Evolutionary conservation across 768 basidiomycete species (phyloP), one percentile per base, ranked within the genome.

Genomic region (Mycena venus): DNA sequence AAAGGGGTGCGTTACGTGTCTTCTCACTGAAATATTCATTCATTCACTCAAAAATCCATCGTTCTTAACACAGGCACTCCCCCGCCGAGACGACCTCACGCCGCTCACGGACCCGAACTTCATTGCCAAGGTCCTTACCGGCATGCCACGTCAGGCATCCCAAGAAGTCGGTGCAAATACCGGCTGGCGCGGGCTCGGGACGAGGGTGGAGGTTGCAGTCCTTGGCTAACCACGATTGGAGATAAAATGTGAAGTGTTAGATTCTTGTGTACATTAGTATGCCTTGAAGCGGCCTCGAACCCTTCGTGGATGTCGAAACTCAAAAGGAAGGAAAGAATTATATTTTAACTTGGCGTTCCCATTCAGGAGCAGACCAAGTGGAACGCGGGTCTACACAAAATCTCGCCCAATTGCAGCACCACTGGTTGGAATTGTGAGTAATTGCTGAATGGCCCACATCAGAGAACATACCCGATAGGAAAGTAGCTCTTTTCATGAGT

Each of bases 101-200:
- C 95, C 95, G 3, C 88, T 99, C 23, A 98, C 96, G 1, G 95
- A 98, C 78, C 88, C 94, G 21, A 93, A 90, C 61, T 99, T 94
- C 83, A 93, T 99, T 44, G 91, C 92, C 36, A 92, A 93, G 76
- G 84, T 90, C 12, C 86, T 97, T 34, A 87, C 91, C 2, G 91
- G 91, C 38, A 84, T 95, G 78, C 90, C 93, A 0, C 79, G 86
- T 36, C 86, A 89, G 40, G 82, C 87, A 7, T 90, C 92, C 0
- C 93, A 94, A 78, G 82, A 82, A 38, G 85, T 86, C 53, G 94
- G 92, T 25, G 93, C 93, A 1, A 89, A 91, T 8, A 98, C 97
- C 5, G 87, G 91, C 15, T 99, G 97, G 97, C 91, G 93, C 79
- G 96, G 94, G 7, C 83, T 99, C 14, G 92, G 93, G 7, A 91